Conservation (phyloP, 768 basidiomycete genomes). For the Phanerochaete sordida region DNA sequence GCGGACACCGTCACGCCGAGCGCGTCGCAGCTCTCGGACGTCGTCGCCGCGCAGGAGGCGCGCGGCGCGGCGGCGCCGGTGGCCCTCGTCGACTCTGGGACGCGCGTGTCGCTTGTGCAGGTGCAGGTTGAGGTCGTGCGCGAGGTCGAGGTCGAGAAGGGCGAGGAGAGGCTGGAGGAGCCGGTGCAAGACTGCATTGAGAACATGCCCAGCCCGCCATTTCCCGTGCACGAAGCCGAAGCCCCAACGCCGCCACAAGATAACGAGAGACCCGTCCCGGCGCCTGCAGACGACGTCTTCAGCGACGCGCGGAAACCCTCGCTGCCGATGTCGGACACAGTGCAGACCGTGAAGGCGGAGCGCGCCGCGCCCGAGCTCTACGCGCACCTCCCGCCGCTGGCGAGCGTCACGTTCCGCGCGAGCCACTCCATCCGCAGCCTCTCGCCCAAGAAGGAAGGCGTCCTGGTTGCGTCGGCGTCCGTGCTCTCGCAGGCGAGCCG, state of each 20-base stretch:
- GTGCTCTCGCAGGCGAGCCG: not conserved
- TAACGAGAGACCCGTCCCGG: too few relatives aligned
- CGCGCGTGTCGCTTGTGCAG: not conserved
- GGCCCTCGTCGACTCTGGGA: conserved; percentile 5
- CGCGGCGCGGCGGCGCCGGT: not conserved
- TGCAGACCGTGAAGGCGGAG: not conserved
- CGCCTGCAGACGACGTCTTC: not conserved
- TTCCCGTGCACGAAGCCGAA: not conserved
- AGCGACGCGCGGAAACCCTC: not conserved
- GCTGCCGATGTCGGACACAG: not conserved
- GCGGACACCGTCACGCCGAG: conserved; percentile 22
- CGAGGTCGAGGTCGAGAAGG: not conserved
- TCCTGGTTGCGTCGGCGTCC: conserved; percentile 7
- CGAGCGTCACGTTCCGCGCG: conserved; percentile 21
- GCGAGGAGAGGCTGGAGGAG: not conserved
- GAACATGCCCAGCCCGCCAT: not conserved
- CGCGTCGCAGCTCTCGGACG: conserved; percentile 17
- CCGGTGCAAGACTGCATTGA: not conserved
- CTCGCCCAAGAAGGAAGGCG: not conserved
- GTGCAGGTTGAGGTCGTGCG: not conserved
- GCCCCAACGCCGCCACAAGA: too few relatives aligned
- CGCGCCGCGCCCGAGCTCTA: not conserved
- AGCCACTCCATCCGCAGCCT: conserved; percentile 20
- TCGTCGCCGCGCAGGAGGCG: conserved; percentile 6
- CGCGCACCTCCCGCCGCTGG: conserved; percentile 19